Conservation (phyloP, 805 yeast genomes). For the Metschnikowia dekortorum region DNA sequence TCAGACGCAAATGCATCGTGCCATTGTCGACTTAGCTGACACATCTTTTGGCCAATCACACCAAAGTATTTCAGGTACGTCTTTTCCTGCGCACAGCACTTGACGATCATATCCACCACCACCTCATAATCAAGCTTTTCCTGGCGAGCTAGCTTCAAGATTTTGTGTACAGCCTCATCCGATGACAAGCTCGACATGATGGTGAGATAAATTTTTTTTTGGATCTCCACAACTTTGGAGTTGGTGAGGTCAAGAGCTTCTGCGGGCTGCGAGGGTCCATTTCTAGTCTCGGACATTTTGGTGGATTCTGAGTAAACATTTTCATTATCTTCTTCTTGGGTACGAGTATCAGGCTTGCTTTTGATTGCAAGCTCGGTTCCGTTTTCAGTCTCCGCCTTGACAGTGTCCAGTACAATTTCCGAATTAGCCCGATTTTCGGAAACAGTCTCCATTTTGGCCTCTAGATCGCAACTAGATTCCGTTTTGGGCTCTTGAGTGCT, state of each 20-base stretch:
- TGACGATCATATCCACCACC: constrained; percentile 68
- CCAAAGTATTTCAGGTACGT: constrained; percentile 86
- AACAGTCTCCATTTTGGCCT: too few species aligned
- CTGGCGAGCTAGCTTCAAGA: constrained; percentile 43
- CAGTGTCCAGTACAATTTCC: too few species aligned
- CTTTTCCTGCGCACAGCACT: constrained; percentile 80
- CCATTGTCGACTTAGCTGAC: constrained; percentile 55
- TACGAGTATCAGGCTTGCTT: neutral
- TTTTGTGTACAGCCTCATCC: constrained; percentile 89
- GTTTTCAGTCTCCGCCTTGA: too few species aligned
- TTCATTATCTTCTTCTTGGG: neutral
- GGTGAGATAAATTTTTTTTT: constrained; percentile 74
- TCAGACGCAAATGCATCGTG: constrained; percentile 43
- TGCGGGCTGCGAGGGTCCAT: neutral
- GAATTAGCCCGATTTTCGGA: too few species aligned
- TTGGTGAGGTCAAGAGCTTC: constrained; percentile 59
- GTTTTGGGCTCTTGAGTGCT: neutral
- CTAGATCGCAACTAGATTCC: too few species aligned
- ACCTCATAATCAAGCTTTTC: constrained; percentile 25
- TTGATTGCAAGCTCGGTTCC: too few species aligned
- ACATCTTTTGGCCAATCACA: constrained; percentile 62
- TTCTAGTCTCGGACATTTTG: neutral
- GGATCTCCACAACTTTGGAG: constrained; percentile 55
- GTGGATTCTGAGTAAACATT: neutral
- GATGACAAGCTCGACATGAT: constrained; percentile 87